A percentile compares a stretch with the other conserved stretches of the same genome.
These are phyloP conservation scores for Prosopis cineraria DNA, from an alignment of 306 rosid genomes.

Conservation along the genomic window DNA sequence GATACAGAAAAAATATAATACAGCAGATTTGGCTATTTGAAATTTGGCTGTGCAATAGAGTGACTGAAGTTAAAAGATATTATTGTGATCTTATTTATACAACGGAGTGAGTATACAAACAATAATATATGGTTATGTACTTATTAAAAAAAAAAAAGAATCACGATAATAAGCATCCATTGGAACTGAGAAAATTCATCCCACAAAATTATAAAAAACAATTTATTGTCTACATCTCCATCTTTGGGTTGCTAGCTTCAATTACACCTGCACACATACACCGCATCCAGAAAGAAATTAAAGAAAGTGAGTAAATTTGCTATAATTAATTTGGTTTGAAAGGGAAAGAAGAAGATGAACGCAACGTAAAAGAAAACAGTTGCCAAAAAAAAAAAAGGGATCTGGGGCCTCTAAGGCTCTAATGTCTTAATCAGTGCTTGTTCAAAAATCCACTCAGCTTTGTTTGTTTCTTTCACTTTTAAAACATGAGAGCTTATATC, in stretches of 20 bases:
- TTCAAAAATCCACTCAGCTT: conserved; percentile 33
- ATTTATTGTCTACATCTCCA: conserved; percentile 61
- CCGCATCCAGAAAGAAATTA: background rate
- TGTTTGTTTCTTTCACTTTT: conserved; percentile 34
- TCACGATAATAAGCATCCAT: conserved; percentile 39
- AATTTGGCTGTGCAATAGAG: conserved; percentile 19
- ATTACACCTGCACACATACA: conserved; percentile 61
- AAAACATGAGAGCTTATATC: conserved; percentile 24
- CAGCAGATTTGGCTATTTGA: background rate
- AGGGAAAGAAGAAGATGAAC: background rate
- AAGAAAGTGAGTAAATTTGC: background rate
- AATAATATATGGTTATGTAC: conserved; percentile 53
- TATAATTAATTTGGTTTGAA: no score
- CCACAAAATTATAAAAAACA: conserved; percentile 31
- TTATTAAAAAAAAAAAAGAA: conserved; percentile 37
- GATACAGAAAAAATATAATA: no score
- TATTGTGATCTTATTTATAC: conserved; percentile 58
- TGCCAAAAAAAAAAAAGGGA: background rate
- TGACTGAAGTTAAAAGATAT: conserved; percentile 34
- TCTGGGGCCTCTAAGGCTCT: conserved; percentile 31
- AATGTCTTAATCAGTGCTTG: conserved; percentile 38
- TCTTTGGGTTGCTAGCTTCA: conserved; percentile 72
- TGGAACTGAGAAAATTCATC: conserved; percentile 36
- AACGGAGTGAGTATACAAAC: conserved; percentile 53
- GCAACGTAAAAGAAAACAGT: conserved; percentile 16